phyloP scores from a whole-genome alignment of 257 asterid species.

The Solanum microdontum region DNA sequence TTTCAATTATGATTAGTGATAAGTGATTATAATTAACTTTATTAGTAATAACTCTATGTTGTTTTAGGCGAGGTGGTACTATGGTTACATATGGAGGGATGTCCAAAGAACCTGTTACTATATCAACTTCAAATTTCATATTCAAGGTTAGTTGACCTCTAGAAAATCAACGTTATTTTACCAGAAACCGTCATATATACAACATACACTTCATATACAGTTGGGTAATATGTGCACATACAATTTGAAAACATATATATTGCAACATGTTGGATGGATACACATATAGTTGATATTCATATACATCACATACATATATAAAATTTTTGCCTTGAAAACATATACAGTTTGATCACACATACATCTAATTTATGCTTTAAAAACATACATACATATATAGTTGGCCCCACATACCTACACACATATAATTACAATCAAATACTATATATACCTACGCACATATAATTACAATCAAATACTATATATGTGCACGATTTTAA shows the following conservation, averaged over 20 bases:
- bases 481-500: background rate
- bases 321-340: background rate
- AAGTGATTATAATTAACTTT: background rate
- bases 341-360: background rate
- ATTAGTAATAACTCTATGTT: background rate
- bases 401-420: background rate
- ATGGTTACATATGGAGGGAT: slow-evolving; percentile 98
- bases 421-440: too few relatives aligned
- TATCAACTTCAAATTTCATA: slow-evolving; percentile 68
- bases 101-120: slow-evolving; percentile 79
- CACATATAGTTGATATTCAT: background rate
- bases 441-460: background rate
- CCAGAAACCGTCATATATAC: background rate
- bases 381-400: background rate
- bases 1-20: background rate
- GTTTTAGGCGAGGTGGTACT: slow-evolving; percentile 61
- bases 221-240: too few relatives aligned
- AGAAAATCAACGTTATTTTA: background rate
- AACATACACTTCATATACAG: background rate
- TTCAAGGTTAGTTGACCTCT: slow-evolving; percentile 44
- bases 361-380: background rate
- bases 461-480: background rate
- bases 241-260: background rate
- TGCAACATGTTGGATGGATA: background rate
- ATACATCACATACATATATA: background rate